Base-by-base conservation (phyloP, 2,329 filamentous ascomycete genomes). In the Xylariales sp. region DNA sequence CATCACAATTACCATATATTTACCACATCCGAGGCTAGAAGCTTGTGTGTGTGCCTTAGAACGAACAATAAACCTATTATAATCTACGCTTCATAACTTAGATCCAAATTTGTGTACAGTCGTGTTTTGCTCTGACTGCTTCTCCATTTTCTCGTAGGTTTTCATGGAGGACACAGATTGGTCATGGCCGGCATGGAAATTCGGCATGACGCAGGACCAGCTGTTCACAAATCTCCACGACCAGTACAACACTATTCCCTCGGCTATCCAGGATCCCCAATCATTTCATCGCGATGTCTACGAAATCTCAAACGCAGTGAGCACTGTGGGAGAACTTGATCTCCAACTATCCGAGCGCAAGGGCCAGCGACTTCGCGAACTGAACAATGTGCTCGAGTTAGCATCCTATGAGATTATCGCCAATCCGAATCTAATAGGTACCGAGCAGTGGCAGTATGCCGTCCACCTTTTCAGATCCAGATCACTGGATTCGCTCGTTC, bases 181-280 rank as follows among this genome's bases (percentile, higher is more conserved):
- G 54, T 62, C 66, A 49, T 80, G 76, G 76, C 76, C 76, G 29
- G 69, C 70, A 49, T 80, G 76, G 75, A 79, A 79, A 57, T 80
- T 79, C 63, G 75, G 74, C 52, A 69, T 79, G 69, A 77, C 74
- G 66, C 69, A 68, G 53, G 68, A 71, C 40, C 75, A 78, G 51
- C 70, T 79, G 57, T 71, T 71, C 54, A 72, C 70, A 37, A 74
- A 68, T 36, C 69, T 80, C 11, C 73, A 79, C 50, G 70, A 77
- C 46, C 69, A 72, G 53, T 80, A 78, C 61, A 80, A 80, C 59
- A 79, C 76, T 32, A 61, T 78, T 37, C 60, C 70, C 35, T 71
- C 70, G 35, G 62, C 69, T 30, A 69, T 80, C 19, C 75, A 78
- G 51, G 76, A 80, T 56, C 70, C 73, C 46, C 70, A 77, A 44